phyloP scores from a whole-genome alignment of 2,329 filamentous ascomycete genomes.

The Fusarium dlaminii region DNA sequence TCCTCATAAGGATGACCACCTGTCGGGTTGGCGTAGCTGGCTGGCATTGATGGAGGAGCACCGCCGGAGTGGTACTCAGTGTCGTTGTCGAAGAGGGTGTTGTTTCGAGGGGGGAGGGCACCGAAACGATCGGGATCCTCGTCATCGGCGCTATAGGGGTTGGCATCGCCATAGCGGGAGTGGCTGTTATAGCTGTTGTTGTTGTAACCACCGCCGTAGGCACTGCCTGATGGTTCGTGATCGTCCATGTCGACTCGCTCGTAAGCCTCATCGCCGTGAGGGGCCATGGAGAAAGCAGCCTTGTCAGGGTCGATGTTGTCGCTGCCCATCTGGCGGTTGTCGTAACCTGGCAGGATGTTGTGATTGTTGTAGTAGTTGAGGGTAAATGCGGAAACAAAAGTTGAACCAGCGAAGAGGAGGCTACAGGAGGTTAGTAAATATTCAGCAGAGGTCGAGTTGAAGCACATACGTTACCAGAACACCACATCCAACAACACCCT shows the following conservation, averaged over 20 bases:
- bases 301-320: conserved; percentile 73
- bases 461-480: conserved; percentile 69
- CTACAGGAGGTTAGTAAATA: conserved; percentile 48
- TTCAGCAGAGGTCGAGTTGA: neutral
- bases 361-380: conserved; percentile 70
- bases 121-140: conserved; percentile 54
- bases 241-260: conserved; percentile 68
- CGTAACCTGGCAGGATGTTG: conserved; percentile 70
- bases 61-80: conserved; percentile 56
- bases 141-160: conserved; percentile 52
- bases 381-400: conserved; percentile 67
- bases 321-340: conserved; percentile 55
- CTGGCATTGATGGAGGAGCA: conserved; percentile 38
- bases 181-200: conserved; percentile 45
- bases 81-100: conserved; percentile 60
- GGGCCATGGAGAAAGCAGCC: conserved; percentile 73
- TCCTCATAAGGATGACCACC: conserved; percentile 39
- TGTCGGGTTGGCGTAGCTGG: conserved; percentile 38
- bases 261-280: conserved; percentile 73
- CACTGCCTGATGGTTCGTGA: conserved; percentile 50
- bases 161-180: conserved; percentile 50
- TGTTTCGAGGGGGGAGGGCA: conserved; percentile 48
- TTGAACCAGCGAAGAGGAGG: conserved; percentile 63
- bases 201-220: conserved; percentile 43
- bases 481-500: conserved; percentile 69